Evolutionary conservation across 78 protist species (phyloP), one percentile per base, ranked within the genome.

Genomic region (Dictyostelium discoideum): DNA sequence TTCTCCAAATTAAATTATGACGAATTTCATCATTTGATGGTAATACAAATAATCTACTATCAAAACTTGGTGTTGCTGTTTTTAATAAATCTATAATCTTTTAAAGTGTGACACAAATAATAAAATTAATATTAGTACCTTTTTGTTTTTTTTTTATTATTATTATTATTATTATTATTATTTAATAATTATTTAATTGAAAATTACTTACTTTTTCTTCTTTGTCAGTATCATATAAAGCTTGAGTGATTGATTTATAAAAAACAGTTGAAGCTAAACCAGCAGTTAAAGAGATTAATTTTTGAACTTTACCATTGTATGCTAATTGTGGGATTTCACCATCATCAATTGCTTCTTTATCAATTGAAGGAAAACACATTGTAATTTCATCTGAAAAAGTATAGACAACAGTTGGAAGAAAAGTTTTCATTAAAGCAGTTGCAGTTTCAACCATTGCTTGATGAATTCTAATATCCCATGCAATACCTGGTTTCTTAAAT

Each of bases 341-440:
- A 9, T 88, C 85, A 3, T 84, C 26, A 1, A 80, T 13, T 3
- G 54, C 9, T 2, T 50, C 16, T 5, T 88, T 72, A 5, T 65
- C 65, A 18, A 93, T 3, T 39, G 92, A 18, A 44, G 97, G 85
- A 18, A 88, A 95, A 37, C 93, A 85, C 24, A 95, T 20, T 11
- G 97, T 86, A 26, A 95, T 95, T 24, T 95, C 97, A 79, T 95
- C 97, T 72, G 94, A 87, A 54, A 89, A 86, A 1, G 97, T 88
- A 14, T 95, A 95, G 48, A 87, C 73, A 9, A 85, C 29, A 20
- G 82, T 9, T 14, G 97, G 93, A 7, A n/a, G 13, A 60, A 88
- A 95, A 14, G 76, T 65, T 50, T 77, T 86, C 69, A 88, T 39
- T 57, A 95, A 79, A 7, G 24, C 85, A 24, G 48, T 57, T 16